Conservation (phyloP, 208 protist species). For the Lotmaria passim region DNA sequence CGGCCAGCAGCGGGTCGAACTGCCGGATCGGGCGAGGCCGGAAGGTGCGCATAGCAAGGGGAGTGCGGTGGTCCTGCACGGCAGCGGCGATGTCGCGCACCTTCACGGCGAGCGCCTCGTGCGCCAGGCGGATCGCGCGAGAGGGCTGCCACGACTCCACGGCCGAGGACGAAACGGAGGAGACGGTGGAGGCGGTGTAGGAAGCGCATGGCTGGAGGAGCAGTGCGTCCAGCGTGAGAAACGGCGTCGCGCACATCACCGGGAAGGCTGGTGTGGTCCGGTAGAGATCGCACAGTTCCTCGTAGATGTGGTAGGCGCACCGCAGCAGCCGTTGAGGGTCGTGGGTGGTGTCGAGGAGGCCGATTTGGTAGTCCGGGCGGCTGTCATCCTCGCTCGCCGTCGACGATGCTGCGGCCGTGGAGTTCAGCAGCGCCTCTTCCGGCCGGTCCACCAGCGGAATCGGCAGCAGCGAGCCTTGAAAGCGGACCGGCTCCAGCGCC, state of each 20-base stretch:
- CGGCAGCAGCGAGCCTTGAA: conserved; percentile 61
- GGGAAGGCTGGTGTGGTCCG: conserved; percentile 57
- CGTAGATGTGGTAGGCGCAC: conserved; percentile 71
- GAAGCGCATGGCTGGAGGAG: conserved; percentile 22
- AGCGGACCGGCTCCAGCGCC: conserved; percentile 56
- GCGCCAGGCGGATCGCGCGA: conserved; percentile 41
- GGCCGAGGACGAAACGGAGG: no score
- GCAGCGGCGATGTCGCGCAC: conserved; percentile 28
- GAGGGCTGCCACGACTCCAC: conserved; percentile 39
- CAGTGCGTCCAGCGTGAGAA: conserved; percentile 45
- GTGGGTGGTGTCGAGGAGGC: conserved; percentile 41
- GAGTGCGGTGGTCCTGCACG: conserved; percentile 56
- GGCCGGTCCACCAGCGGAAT: conserved; percentile 66
- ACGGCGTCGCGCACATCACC: conserved; percentile 52
- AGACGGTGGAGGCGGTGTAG: background rate
- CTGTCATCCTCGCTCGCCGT: background rate
- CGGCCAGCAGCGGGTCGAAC: conserved; percentile 82
- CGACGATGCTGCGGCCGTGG: background rate
- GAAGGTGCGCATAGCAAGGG: conserved; percentile 85
- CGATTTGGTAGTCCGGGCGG: conserved; percentile 30
- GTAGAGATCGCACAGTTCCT: conserved; percentile 52
- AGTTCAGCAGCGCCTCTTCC: conserved; percentile 40
- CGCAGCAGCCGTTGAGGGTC: conserved; percentile 46
- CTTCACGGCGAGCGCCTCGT: conserved; percentile 46
- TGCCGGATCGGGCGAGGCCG: conserved; percentile 82